Evolutionary conservation across 2,329 filamentous ascomycete genomes (phyloP).

Genomic region (Fusarium lyarnte): DNA sequence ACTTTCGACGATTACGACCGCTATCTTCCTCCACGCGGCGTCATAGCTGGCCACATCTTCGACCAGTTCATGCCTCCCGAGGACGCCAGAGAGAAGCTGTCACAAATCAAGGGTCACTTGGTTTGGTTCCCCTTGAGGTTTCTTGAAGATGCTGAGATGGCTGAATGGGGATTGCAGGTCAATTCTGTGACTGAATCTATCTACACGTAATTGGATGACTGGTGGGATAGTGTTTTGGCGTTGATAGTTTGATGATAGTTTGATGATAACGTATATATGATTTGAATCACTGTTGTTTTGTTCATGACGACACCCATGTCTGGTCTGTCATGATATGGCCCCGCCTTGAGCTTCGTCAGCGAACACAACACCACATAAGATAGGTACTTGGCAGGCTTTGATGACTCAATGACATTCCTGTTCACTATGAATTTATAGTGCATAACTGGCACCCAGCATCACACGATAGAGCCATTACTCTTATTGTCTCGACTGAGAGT

Average conservation of each 20-base stretch:
- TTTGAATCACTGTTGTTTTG: not conserved
- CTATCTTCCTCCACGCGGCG: slow-evolving; percentile 75
- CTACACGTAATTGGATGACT: slow-evolving; percentile 65
- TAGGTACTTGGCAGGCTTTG: not conserved
- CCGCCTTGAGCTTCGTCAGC: slow-evolving; percentile 16
- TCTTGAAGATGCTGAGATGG: slow-evolving; percentile 85
- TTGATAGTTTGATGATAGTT: not conserved
- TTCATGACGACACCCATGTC: not conserved
- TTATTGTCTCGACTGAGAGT: not conserved
- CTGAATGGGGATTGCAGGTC: slow-evolving; percentile 85
- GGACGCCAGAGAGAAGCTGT: slow-evolving; percentile 78
- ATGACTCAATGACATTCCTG: not conserved
- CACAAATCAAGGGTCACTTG: slow-evolving; percentile 84
- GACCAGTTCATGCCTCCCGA: slow-evolving; percentile 78
- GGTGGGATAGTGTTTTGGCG: not conserved
- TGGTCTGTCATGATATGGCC: not conserved
- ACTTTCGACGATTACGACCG: slow-evolving; percentile 90
- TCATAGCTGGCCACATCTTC: slow-evolving; percentile 87
- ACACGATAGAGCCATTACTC: not conserved
- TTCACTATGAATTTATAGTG: not conserved
- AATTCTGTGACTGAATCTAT: slow-evolving; percentile 90
- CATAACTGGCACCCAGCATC: not conserved
- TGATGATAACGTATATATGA: not conserved
- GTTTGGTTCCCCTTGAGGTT: slow-evolving; percentile 97
- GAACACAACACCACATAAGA: not conserved